phyloP scores from a whole-genome alignment of 768 basidiomycete genomes.

The Dacryopinax spathularia region DNA sequence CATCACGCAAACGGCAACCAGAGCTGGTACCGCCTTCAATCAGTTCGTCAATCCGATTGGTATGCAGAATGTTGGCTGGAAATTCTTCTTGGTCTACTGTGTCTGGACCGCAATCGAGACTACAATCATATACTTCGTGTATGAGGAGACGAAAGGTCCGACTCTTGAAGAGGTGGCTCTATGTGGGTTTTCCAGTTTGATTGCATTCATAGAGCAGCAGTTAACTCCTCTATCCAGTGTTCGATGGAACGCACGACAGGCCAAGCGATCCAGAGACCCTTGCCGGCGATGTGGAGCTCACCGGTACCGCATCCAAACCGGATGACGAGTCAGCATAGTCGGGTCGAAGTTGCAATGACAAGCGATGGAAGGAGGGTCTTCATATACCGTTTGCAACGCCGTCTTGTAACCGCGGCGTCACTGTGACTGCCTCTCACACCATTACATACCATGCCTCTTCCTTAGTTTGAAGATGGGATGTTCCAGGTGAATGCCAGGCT shows the following conservation, averaged over 20 bases:
- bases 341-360: too few species aligned
- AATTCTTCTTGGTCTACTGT: conserved; percentile 38
- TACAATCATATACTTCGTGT: conserved; percentile 43
- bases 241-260: neutral
- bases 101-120: conserved; percentile 41
- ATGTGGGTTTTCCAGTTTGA: neutral
- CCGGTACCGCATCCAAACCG: too few species aligned
- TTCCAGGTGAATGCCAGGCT: too few species aligned
- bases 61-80: conserved; percentile 44
- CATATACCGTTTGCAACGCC: too few species aligned
- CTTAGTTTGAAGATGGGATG: too few species aligned
- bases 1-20: conserved; percentile 44
- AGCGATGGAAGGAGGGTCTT: too few species aligned
- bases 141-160: conserved; percentile 43
- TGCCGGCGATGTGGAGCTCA: neutral
- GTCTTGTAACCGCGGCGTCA: too few species aligned
- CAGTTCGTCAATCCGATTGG: conserved; percentile 54
- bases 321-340: too few species aligned
- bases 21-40: conserved; percentile 46
- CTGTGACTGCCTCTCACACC: too few species aligned
- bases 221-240: too few species aligned
- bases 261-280: neutral
- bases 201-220: too few species aligned
- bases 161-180: conserved; percentile 42
- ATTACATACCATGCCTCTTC: too few species aligned